Percentiles rank a stretch among this genome's conserved stretches.
phyloP scores from a whole-genome alignment of 768 basidiomycete genomes.

The Termitomyces sp. region DNA sequence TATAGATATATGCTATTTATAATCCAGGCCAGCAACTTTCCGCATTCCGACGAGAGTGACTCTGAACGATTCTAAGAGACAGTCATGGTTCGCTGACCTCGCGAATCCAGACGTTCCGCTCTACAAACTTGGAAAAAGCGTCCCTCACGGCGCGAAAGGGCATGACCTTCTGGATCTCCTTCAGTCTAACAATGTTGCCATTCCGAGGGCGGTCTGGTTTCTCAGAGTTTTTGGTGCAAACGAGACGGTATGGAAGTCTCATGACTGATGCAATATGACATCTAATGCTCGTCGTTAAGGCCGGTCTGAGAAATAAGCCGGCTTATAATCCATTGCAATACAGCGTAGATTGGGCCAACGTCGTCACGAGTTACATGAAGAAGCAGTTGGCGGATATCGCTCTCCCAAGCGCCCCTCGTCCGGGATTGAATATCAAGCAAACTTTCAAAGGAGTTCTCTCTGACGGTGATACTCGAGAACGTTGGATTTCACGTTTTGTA shows the following conservation, averaged over 20 bases:
- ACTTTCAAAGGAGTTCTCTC: slow-evolving; percentile 78
- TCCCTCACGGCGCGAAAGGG: slow-evolving; percentile 83
- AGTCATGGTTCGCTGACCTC: slow-evolving; percentile 78
- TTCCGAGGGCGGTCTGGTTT: slow-evolving; percentile 84
- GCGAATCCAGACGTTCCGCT: slow-evolving; percentile 78
- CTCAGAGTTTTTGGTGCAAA: slow-evolving; percentile 83
- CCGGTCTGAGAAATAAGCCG: slow-evolving; percentile 71
- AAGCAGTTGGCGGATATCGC: slow-evolving; percentile 78
- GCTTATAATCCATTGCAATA: slow-evolving; percentile 80
- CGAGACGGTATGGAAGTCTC: slow-evolving; percentile 52
- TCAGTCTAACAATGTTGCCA: slow-evolving; percentile 70
- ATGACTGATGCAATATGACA: not conserved
- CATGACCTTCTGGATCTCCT: slow-evolving; percentile 78
- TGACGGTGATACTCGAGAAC: slow-evolving; percentile 62
- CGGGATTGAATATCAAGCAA: slow-evolving; percentile 74
- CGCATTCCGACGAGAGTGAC: slow-evolving; percentile 82
- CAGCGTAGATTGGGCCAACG: slow-evolving; percentile 80
- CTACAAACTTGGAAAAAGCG: slow-evolving; percentile 75
- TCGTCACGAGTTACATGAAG: slow-evolving; percentile 76
- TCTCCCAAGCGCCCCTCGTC: slow-evolving; percentile 72
- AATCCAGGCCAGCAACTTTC: slow-evolving; percentile 55
- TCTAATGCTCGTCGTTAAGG: slow-evolving; percentile 23
- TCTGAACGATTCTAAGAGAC: slow-evolving; percentile 70
- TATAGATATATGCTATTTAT: not conserved
- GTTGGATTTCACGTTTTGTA: slow-evolving; percentile 73